phyloP scores from a whole-genome alignment of 208 protist species.

The Trypanosoma brucei region DNA sequence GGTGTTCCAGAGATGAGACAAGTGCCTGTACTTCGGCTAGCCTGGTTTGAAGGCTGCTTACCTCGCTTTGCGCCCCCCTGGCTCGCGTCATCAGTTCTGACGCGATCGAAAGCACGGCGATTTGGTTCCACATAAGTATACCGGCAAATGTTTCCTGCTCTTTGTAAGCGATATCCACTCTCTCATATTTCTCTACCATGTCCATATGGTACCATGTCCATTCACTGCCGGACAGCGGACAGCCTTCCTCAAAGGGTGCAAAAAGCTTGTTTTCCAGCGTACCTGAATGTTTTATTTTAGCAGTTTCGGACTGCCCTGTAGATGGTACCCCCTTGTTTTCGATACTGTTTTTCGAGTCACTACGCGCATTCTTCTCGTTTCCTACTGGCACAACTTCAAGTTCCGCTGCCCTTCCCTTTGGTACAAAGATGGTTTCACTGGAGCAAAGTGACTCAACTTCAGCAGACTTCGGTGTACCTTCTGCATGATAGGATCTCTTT shows the following conservation, averaged over 20 bases:
- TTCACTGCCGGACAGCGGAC: neutral
- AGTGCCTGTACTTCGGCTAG: slow-evolving; percentile 1
- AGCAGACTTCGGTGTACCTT: slow-evolving; percentile 11
- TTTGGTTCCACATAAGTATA: slow-evolving; percentile 6
- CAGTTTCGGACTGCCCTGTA: no score
- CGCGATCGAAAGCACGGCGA: neutral
- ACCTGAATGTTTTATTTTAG: no score
- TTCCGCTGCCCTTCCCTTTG: no score
- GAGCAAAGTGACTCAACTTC: no score
- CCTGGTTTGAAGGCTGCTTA: neutral
- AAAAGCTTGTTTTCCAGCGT: neutral
- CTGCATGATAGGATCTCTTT: neutral
- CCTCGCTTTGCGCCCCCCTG: neutral
- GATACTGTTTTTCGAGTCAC: no score
- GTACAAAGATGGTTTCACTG: no score
- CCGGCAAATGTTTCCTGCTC: slow-evolving; percentile 3
- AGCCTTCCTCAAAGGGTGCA: neutral
- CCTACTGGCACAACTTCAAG: no score
- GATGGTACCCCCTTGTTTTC: no score
- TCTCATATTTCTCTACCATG: slow-evolving; percentile 7
- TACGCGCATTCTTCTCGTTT: no score
- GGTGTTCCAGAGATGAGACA: slow-evolving; percentile 3
- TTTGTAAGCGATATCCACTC: slow-evolving; percentile 11
- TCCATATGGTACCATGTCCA: neutral
- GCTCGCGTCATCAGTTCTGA: neutral